These are phyloP conservation scores for Usnea hakonensis DNA, from an alignment of 495 filamentous ascomycete species.

Conservation along the genomic window DNA sequence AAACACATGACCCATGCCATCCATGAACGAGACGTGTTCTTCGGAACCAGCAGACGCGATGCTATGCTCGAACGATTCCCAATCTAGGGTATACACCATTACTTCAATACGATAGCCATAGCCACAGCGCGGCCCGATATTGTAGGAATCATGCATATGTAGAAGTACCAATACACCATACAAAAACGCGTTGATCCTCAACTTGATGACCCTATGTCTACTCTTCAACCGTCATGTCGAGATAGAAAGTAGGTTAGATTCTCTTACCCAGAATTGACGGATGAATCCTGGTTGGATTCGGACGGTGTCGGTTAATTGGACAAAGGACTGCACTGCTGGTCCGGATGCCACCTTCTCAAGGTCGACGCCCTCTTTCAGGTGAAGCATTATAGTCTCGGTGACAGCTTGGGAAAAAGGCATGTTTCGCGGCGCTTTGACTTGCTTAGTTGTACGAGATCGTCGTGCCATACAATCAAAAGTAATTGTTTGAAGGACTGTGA, in stretches of 20 bases:
- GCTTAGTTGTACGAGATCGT: too few species aligned
- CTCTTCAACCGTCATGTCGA: background rate
- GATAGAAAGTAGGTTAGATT: background rate
- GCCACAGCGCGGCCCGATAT: background rate
- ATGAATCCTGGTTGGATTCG: background rate
- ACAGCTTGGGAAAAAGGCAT: background rate
- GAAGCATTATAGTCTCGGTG: background rate
- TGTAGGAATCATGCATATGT: background rate
- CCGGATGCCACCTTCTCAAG: background rate
- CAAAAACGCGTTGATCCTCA: background rate
- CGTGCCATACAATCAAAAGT: too few species aligned
- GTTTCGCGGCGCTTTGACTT: background rate
- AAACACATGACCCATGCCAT: background rate
- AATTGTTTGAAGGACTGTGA: too few species aligned
- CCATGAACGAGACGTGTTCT: background rate
- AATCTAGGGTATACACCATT: background rate
- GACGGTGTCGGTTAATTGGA: background rate
- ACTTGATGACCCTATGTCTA: background rate
- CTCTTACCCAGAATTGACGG: background rate
- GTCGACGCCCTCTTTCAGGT: background rate
- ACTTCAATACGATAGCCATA: background rate
- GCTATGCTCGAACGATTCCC: background rate
- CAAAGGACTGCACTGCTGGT: background rate
- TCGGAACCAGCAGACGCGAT: background rate
- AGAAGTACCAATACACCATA: background rate